Evolutionary conservation across 225 moss, liverwort and hornwort genomes (phyloP).

Genomic region (Antitrichia curtipendula): DNA sequence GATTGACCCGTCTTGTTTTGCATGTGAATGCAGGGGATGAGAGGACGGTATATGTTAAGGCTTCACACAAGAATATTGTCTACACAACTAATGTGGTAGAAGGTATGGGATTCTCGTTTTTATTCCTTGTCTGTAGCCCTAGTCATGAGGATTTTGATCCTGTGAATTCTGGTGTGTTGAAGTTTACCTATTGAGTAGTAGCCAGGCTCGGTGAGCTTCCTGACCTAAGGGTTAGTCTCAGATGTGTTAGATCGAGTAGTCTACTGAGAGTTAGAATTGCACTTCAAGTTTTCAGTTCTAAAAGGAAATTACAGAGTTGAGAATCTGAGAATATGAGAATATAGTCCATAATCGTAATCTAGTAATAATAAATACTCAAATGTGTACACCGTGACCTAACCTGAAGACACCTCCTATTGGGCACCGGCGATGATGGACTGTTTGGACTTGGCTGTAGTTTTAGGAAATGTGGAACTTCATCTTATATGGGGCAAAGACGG

Average conservation of each 20-base stretch:
- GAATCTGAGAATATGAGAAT: not conserved
- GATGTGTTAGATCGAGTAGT: not conserved
- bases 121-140: not conserved
- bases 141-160: not conserved
- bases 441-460: not conserved
- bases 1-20: not conserved
- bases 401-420: not conserved
- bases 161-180: not conserved
- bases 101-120: not conserved
- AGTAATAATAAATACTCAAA: not conserved
- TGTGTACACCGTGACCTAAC: not conserved
- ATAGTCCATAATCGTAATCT: not conserved
- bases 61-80: not conserved
- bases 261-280: not conserved
- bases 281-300: not conserved
- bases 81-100: not conserved
- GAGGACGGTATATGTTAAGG: not conserved
- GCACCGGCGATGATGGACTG: not conserved
- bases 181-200: not conserved
- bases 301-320: not conserved
- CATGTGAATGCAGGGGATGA: not conserved
- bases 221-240: not conserved
- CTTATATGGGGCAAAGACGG: not conserved
- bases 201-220: not conserved
- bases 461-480: not conserved